Evolutionary conservation across 2,329 filamentous ascomycete genomes (phyloP).

Genomic region (Rugonectria rugulosa): DNA sequence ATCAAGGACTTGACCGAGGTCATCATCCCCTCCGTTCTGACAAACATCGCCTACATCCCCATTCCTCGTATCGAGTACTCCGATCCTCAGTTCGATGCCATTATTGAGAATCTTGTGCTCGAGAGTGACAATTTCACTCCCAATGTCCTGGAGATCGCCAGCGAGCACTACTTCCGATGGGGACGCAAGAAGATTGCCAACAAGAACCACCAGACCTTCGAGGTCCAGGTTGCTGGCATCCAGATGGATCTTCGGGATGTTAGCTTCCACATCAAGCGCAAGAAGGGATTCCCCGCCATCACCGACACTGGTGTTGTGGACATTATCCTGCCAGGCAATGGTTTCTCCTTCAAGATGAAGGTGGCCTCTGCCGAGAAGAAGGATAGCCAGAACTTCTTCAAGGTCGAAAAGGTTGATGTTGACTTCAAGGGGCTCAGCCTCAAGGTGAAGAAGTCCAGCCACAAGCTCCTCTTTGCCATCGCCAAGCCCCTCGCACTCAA

Average conservation of each 20-base stretch:
- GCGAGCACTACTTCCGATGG: conserved; percentile 94
- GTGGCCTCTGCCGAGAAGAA: conserved; percentile 80
- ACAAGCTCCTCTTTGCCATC: conserved; percentile 87
- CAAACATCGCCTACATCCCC: conserved; percentile 88
- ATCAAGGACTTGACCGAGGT: conserved; percentile 88
- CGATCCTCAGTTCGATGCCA: conserved; percentile 82
- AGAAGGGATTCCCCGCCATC: conserved; percentile 89
- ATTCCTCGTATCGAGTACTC: conserved; percentile 94
- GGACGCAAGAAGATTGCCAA: conserved; percentile 86
- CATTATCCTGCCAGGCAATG: conserved; percentile 84
- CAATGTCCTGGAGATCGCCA: conserved; percentile 86
- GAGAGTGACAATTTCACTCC: conserved; percentile 98
- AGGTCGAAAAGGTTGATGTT: conserved; percentile 87
- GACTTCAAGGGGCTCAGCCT: conserved; percentile 83
- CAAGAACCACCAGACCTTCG: conserved; percentile 81
- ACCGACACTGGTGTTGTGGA: conserved; percentile 90
- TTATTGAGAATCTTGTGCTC: conserved; percentile 93
- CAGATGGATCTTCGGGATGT: conserved; percentile 94
- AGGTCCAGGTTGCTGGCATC: conserved; percentile 86
- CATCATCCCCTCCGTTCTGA: conserved; percentile 82
- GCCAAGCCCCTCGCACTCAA: conserved; percentile 89
- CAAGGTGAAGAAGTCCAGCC: conserved; percentile 92
- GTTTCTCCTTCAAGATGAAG: conserved; percentile 91
- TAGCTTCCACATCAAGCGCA: conserved; percentile 93
- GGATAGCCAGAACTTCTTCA: conserved; percentile 87